Base-by-base conservation (phyloP, 2,329 filamentous ascomycete species). In the Alternaria hordeiaustralica region DNA sequence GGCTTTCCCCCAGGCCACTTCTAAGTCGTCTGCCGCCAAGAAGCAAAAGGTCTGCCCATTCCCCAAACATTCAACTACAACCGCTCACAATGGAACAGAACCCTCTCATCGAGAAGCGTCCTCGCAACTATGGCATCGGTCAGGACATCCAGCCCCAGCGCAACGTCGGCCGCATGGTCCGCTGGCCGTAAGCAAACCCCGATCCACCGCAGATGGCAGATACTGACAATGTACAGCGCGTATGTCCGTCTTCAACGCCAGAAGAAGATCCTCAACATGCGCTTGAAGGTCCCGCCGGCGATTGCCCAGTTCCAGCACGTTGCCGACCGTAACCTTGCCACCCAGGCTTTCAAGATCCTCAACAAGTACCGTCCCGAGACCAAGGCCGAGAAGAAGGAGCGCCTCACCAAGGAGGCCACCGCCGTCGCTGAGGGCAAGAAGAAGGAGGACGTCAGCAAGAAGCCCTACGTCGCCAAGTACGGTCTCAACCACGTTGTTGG, bases 331-430 rank as follows among this genome's bases (percentile, higher is more conserved):
- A 81, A 80, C 73, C 76, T 95, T 74, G 96, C 96, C 76, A 92
- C 94, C 79, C 95, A 98, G 88, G 88, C 93, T 73, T 96, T 99
- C 89, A 98, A 98, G 90, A 91, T 99, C 82, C 92, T 99, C 82
- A 97, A 97, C 92, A 99, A 99, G 90, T 99, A 99, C 92, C 94
- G 95, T 79, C 96, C 96, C 75, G 96, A 99, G 90, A 96, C 93
- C 85, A 98, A 97, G 91, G 87, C 88, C 78, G 95, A 98, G 91
- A 99, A 99, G 93, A 99, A 98, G 91, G 96, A 99, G 88, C 94
- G 96, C 86, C 89, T 99, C 73, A 90, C 92, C 84, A 94, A 97
- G 89, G 96, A 99, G 90, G 96, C 96, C 72, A 97, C 94, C 78
- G 96, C 96, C 80, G 90, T 99, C 83, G 90, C 94, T 83, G 94